Conservation (phyloP, 139 green algal genomes). For the Chlamydomonas incerta region DNA sequence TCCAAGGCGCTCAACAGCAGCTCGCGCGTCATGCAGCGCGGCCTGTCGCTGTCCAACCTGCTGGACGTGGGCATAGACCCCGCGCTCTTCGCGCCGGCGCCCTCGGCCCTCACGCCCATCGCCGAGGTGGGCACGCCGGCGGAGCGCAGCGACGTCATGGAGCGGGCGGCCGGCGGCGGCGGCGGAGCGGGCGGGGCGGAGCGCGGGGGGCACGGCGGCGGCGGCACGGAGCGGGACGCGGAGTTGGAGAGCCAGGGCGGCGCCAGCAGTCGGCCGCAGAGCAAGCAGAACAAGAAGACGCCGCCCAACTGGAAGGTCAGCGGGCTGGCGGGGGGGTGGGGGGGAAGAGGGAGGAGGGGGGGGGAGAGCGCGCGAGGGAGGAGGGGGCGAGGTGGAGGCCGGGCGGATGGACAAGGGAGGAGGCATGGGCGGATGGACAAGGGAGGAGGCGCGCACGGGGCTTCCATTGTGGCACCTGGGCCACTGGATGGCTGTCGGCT, state of each 20-base stretch:
- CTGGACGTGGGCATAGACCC: conserved; percentile 67
- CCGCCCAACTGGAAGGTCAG: conserved; percentile 33
- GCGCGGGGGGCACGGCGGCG: neutral
- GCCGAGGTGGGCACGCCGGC: neutral
- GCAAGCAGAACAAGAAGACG: conserved; percentile 24
- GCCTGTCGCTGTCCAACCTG: conserved; percentile 83
- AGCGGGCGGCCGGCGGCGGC: too few species aligned
- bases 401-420: too few species aligned
- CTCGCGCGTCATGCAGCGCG: conserved; percentile 45
- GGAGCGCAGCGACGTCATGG: too few species aligned
- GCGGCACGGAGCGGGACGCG: neutral
- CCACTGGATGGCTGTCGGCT: too few species aligned
- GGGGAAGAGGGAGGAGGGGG: neutral
- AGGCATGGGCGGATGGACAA: too few species aligned
- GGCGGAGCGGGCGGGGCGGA: neutral
- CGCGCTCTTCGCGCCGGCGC: neutral
- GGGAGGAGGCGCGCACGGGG: too few species aligned
- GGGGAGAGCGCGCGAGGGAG: too few species aligned
- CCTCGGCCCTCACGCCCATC: neutral
- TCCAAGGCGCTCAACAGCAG: conserved; percentile 52
- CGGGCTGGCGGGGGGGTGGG: neutral
- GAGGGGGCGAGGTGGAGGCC: too few species aligned
- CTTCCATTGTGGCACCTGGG: too few species aligned
- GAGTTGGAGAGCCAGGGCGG: neutral
- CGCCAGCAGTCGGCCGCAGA: neutral